A percentile compares a stretch with the other conserved stretches of the same genome.
Conservation (phyloP, 257 asterid species). For the Anisodus tanguticus region DNA sequence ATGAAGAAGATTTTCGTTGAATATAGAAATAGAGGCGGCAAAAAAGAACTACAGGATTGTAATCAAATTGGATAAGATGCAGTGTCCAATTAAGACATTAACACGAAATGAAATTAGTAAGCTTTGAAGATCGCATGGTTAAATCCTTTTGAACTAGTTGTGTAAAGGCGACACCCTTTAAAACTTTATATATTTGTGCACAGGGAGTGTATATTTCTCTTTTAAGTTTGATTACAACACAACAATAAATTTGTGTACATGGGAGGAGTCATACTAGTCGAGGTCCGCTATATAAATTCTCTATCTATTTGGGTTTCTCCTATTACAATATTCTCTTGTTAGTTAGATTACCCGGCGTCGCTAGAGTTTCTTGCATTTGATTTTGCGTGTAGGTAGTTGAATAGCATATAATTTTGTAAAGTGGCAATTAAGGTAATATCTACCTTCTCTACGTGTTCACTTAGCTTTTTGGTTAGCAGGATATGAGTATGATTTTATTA, state of each 20-base stretch:
- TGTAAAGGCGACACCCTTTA: background rate
- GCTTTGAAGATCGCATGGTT: background rate
- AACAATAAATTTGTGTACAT: background rate
- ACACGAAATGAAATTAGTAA: background rate
- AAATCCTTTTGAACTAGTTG: constrained; percentile 3
- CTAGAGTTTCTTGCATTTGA: too few relatives aligned
- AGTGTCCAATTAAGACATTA: background rate
- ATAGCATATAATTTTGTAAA: background rate
- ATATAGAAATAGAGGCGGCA: background rate
- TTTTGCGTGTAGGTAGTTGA: background rate
- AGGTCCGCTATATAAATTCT: background rate
- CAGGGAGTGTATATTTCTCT: background rate
- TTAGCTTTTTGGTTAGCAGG: too few relatives aligned
- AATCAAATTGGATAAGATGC: background rate
- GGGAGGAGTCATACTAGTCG: background rate
- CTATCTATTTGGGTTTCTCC: background rate
- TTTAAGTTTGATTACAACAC: background rate
- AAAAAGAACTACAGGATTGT: background rate
- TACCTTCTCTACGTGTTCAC: too few relatives aligned
- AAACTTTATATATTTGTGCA: background rate
- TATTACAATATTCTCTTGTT: too few relatives aligned
- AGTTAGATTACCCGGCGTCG: too few relatives aligned
- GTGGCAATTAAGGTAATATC: background rate
- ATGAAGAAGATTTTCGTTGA: background rate
- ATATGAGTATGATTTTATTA: too few relatives aligned